These are phyloP conservation scores for Pouteria campechiana DNA, from an alignment of 179 eudicot genomes.

Conservation along the genomic window DNA sequence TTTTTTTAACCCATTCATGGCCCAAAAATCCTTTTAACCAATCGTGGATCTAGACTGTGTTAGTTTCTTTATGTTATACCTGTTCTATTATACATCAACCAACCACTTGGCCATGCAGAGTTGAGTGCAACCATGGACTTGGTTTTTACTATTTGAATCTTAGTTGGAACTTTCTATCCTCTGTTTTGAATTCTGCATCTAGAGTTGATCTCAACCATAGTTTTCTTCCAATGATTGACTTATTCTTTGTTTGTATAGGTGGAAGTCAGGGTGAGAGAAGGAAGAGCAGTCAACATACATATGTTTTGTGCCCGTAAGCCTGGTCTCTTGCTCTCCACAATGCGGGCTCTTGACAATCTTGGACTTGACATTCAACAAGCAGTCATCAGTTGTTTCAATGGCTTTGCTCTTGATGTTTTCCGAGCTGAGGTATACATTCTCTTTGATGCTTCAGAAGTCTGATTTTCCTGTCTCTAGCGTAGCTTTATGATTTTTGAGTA, in stretches of 20 bases:
- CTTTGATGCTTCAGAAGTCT: neutral
- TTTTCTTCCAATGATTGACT: too few species aligned
- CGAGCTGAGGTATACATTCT: conserved; percentile 80
- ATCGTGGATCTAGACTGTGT: too few species aligned
- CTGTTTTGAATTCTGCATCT: too few species aligned
- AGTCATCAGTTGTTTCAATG: conserved; percentile 95
- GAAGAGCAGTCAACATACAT: conserved; percentile 86
- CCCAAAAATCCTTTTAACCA: too few species aligned
- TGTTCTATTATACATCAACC: too few species aligned
- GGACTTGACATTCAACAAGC: conserved; percentile 96
- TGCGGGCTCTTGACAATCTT: conserved; percentile 74
- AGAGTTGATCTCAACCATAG: too few species aligned
- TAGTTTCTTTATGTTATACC: too few species aligned
- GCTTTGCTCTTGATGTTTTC: conserved; percentile 84
- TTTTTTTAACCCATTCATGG: too few species aligned
- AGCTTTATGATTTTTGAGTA: too few species aligned
- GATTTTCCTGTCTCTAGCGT: too few species aligned
- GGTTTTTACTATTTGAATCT: neutral
- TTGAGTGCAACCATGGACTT: too few species aligned
- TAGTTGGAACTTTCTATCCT: neutral
- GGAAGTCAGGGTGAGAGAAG: conserved; percentile 89
- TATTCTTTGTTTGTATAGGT: conserved; percentile 24
- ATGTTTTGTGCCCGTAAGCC: conserved; percentile 88
- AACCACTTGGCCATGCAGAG: too few species aligned
- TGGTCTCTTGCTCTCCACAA: conserved; percentile 75